Conservation (phyloP, 495 filamentous ascomycete genomes). For the Penicillium mononematosum region DNA sequence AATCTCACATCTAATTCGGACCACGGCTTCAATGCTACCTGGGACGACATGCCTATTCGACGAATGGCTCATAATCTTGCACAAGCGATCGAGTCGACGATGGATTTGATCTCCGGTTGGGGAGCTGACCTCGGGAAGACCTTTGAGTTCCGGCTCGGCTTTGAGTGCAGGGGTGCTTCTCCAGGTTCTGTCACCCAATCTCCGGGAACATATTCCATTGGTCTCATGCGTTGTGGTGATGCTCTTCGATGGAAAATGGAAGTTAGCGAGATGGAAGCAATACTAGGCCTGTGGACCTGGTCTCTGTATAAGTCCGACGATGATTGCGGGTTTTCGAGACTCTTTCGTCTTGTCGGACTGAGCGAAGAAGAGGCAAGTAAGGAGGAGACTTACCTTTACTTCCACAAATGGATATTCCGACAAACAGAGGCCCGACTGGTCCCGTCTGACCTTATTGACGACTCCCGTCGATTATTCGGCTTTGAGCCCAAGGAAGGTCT, state of each 20-base stretch:
- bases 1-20: slow-evolving; percentile 23
- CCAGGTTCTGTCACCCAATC: slow-evolving; percentile 1
- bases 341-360: slow-evolving; percentile 33
- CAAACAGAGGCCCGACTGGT: slow-evolving; percentile 31
- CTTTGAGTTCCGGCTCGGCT: slow-evolving; percentile 24
- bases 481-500: slow-evolving; percentile 10
- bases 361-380: slow-evolving; percentile 20
- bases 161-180: slow-evolving; percentile 19
- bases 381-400: slow-evolving; percentile 31
- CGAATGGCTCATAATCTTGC: slow-evolving; percentile 29
- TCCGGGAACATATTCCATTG: slow-evolving; percentile 21
- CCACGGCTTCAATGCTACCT: slow-evolving; percentile 18
- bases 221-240: slow-evolving; percentile 25
- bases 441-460: slow-evolving; percentile 21
- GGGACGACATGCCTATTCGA: slow-evolving; percentile 38
- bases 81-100: slow-evolving; percentile 31
- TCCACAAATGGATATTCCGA: slow-evolving; percentile 43
- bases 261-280: slow-evolving; percentile 32
- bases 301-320: slow-evolving; percentile 30
- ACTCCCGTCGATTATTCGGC: slow-evolving; percentile 27
- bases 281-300: slow-evolving; percentile 38
- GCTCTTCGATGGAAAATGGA: slow-evolving; percentile 32
- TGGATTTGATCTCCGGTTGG: slow-evolving; percentile 36
- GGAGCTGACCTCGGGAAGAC: slow-evolving; percentile 15
- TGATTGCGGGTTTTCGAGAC: slow-evolving; percentile 14